Percentiles rank a stretch among this genome's conserved stretches.
These are phyloP conservation scores for Nicotiana rustica DNA, from an alignment of 305 asterid species.

Conservation along the genomic window DNA sequence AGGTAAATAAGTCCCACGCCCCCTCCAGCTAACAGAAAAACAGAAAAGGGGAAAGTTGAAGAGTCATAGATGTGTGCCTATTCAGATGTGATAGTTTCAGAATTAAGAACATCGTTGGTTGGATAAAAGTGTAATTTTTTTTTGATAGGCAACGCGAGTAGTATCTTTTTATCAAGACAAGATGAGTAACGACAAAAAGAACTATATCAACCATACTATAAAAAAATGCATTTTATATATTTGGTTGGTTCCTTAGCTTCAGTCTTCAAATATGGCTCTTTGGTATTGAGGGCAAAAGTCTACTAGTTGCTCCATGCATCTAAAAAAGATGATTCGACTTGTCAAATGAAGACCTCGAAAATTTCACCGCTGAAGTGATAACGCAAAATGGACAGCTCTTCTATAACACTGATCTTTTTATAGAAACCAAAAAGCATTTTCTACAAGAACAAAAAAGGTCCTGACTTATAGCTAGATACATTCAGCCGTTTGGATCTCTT, in stretches of 20 bases:
- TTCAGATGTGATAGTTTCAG: neutral
- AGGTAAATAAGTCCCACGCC: neutral
- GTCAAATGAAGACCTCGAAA: neutral
- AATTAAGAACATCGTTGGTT: neutral
- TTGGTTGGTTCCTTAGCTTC: constrained; percentile 1
- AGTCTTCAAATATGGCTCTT: neutral
- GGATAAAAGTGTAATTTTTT: neutral
- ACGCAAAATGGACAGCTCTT: neutral
- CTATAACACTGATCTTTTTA: neutral
- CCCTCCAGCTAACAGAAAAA: constrained; percentile 16
- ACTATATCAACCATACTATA: neutral
- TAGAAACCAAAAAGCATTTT: neutral
- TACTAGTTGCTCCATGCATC: constrained; percentile 1
- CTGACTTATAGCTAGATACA: neutral
- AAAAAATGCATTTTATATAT: neutral
- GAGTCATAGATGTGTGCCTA: constrained; percentile 9
- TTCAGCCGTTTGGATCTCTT: neutral
- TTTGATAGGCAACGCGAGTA: too few species aligned
- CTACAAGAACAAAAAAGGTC: too few species aligned
- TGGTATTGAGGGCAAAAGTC: neutral
- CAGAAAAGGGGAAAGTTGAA: neutral
- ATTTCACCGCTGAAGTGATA: neutral
- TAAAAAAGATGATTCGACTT: neutral
- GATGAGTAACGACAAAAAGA: constrained; percentile 5
- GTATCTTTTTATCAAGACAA: neutral